Conservation (phyloP, 2,329 filamentous ascomycete species). For the Sporothrix variecibatus region DNA sequence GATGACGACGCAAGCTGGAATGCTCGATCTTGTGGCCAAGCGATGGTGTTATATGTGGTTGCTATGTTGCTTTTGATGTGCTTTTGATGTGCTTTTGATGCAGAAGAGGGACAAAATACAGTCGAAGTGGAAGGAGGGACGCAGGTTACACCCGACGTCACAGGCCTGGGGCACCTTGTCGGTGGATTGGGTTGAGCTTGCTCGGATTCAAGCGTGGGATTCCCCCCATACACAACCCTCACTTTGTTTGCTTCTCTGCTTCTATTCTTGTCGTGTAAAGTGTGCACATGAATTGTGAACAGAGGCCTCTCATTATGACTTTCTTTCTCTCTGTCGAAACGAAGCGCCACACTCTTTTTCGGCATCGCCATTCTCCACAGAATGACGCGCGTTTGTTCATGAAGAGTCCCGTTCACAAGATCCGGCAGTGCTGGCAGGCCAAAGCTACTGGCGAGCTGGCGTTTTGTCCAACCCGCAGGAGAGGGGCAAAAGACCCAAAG, state of each 20-base stretch:
- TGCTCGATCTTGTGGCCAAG: background rate
- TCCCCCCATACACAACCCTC: background rate
- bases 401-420: background rate
- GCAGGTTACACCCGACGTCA: slow-evolving; percentile 20
- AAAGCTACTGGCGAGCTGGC: too few relatives aligned
- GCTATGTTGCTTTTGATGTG: too few relatives aligned
- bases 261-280: background rate
- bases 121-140: background rate
- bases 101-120: background rate
- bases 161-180: background rate
- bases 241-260: background rate
- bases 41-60: too few relatives aligned
- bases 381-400: background rate
- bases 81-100: background rate
- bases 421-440: slow-evolving; percentile 10
- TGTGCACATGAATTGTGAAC: background rate
- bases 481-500: background rate
- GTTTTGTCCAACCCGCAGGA: background rate
- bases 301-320: background rate
- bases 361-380: slow-evolving; percentile 18
- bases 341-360: background rate
- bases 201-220: background rate
- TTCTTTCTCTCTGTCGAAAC: background rate
- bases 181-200: background rate
- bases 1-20: slow-evolving; percentile 20